Evolutionary conservation across 2,329 filamentous ascomycete species (phyloP).

Genomic region (Penicillium polonicum): DNA sequence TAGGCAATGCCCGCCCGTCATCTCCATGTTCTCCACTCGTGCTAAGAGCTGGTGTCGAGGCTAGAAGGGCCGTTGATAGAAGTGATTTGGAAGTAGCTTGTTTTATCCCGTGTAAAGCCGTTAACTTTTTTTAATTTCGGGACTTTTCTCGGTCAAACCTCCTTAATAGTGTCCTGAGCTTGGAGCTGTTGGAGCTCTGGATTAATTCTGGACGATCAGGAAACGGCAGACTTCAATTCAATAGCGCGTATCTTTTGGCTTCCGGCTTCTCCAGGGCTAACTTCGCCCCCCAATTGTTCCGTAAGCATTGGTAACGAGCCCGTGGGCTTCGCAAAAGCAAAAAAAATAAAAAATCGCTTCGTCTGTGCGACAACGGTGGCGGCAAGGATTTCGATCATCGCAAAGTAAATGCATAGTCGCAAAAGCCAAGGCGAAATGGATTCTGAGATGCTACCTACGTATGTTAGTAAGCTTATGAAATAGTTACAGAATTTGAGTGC

Average conservation of each 20-base stretch:
- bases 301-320: slow-evolving; percentile 1
- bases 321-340: slow-evolving; percentile 10
- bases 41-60: slow-evolving; percentile 7
- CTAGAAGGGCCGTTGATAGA: slow-evolving; percentile 9
- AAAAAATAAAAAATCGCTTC: slow-evolving; percentile 1
- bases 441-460: neutral
- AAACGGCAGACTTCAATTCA: neutral
- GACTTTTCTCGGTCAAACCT: neutral
- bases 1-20: slow-evolving; percentile 31
- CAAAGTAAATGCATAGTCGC: slow-evolving; percentile 10
- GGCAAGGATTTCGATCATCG: slow-evolving; percentile 5
- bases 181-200: neutral
- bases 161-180: neutral
- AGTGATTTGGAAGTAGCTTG: neutral
- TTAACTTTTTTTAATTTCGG: neutral
- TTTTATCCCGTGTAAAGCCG: neutral
- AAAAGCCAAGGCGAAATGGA: slow-evolving; percentile 7
- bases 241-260: neutral
- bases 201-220: slow-evolving; percentile 5
- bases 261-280: neutral
- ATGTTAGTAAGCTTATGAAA: neutral
- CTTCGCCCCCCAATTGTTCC: neutral
- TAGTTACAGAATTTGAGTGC: neutral
- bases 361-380: slow-evolving; percentile 34
- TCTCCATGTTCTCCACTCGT: slow-evolving; percentile 20